Evolutionary conservation across 805 yeast species (phyloP), one percentile per base, ranked within the genome.

Genomic region (Metschnikowia sp.): DNA sequence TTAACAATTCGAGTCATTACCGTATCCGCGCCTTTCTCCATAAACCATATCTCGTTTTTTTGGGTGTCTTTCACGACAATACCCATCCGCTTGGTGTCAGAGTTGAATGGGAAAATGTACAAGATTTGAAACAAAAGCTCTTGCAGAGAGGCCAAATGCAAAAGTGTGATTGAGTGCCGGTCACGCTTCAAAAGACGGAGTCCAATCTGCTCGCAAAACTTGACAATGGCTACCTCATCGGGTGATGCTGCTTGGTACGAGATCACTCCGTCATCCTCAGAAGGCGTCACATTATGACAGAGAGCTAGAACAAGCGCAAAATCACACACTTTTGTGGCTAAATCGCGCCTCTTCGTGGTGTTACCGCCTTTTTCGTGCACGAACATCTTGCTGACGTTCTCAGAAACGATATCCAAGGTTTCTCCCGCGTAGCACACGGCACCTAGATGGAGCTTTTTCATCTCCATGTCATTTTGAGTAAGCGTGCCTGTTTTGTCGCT

Each of bases 171-270:
- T 7, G 84, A 79, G 46, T 78, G 77, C 48, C 99, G 79, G 64
- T 94, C 99, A 58, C 99, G 81, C 59, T 81, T 84, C 50, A 81
- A 76, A 39, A 94, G 74, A 8, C 90, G 79, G 32, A 94, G 72
- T 0, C 99, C 99, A 30, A 91, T 92, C 2, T 73, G 64, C 53
- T 89, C 95, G 0, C 97, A 88, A 69, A 89, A 94, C 60, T 85
- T 85, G 15, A 94, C 98, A 53, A 94, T 94, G 29, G 99, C 99
- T 56, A 94, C 83, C 64, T 94, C 99, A 71, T 94, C 99, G 0
- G 99, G 99, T 0, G 97, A 91, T 0, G 98, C 97, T 0, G 99
- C 99, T 68, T 94, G 99, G 63, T 91, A 94, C 2, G 89, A 78
- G 7, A 70, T 61, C 8, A 45, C 51, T 12, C 60, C 64, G 36